These are phyloP conservation scores for Solioccasus polychromus DNA, from an alignment of 768 basidiomycete species.

Conservation along the genomic window DNA sequence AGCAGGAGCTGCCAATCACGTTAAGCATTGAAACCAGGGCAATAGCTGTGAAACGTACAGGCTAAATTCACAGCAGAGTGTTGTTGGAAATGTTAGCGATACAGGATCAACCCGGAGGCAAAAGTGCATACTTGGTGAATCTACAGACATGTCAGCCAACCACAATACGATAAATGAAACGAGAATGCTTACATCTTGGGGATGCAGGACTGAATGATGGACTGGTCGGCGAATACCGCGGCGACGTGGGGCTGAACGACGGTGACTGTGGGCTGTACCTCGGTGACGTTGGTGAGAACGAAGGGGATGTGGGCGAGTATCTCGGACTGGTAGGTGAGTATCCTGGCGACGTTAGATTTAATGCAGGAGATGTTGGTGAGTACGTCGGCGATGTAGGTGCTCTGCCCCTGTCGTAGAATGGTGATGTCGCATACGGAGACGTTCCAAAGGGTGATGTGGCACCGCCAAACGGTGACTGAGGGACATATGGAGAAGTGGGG, in stretches of 20 bases:
- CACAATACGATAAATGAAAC: background rate
- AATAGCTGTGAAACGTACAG: slow-evolving; percentile 45
- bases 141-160: slow-evolving; percentile 34
- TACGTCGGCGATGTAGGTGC: slow-evolving; percentile 78
- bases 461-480: slow-evolving; percentile 79
- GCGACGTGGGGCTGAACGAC: slow-evolving; percentile 87
- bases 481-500: slow-evolving; percentile 87
- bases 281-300: slow-evolving; percentile 83
- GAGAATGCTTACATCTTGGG: slow-evolving; percentile 67
- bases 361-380: slow-evolving; percentile 83
- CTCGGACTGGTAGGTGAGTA: slow-evolving; percentile 68
- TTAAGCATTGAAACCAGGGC: slow-evolving; percentile 3
- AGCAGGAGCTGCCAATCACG: slow-evolving; percentile 53
- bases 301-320: slow-evolving; percentile 83
- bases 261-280: slow-evolving; percentile 88
- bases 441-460: slow-evolving; percentile 81
- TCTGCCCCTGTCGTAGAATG: slow-evolving; percentile 69
- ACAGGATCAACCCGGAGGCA: background rate
- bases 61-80: slow-evolving; percentile 38
- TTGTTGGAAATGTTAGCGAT: slow-evolving; percentile 22
- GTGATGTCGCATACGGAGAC: slow-evolving; percentile 81
- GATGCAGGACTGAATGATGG: slow-evolving; percentile 93
- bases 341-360: slow-evolving; percentile 78
- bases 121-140: slow-evolving; percentile 72
- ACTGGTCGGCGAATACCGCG: slow-evolving; percentile 84